phyloP scores from a whole-genome alignment of 2,329 filamentous ascomycete genomes.

The Fusarium cicatricum region DNA sequence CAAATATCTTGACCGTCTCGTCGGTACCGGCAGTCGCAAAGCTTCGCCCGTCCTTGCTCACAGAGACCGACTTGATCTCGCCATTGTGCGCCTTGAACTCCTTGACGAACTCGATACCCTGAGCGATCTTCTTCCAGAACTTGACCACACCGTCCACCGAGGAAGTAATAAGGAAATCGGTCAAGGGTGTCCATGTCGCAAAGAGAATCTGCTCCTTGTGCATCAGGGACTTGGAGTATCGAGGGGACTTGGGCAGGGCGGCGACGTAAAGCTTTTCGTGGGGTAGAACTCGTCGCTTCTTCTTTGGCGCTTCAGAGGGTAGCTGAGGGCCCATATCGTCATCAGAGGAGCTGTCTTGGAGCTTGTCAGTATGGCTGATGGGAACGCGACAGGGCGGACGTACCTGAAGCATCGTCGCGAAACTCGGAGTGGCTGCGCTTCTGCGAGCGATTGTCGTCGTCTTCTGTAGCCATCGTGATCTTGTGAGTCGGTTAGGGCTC shows the following conservation, averaged over 20 bases:
- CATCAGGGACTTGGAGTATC: slow-evolving; percentile 97
- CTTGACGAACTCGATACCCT: slow-evolving; percentile 96
- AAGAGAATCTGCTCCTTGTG: slow-evolving; percentile 95
- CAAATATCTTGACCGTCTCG: slow-evolving; percentile 81
- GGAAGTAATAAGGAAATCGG: slow-evolving; percentile 94
- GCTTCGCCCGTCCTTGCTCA: slow-evolving; percentile 89
- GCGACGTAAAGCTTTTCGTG: slow-evolving; percentile 96
- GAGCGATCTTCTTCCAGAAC: slow-evolving; percentile 96
- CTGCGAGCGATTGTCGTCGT: slow-evolving; percentile 48
- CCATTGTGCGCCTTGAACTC: slow-evolving; percentile 92
- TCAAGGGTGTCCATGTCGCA: slow-evolving; percentile 85
- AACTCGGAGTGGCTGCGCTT: slow-evolving; percentile 66
- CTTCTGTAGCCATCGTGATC: slow-evolving; percentile 41
- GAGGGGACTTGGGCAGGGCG: slow-evolving; percentile 79
- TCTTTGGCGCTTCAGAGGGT: slow-evolving; percentile 82
- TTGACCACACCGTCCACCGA: slow-evolving; percentile 97
- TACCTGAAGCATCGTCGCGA: slow-evolving; percentile 56
- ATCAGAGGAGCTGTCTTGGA: slow-evolving; percentile 74
- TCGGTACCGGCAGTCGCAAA: slow-evolving; percentile 89
- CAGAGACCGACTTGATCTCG: slow-evolving; percentile 83
- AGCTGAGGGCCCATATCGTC: slow-evolving; percentile 95
- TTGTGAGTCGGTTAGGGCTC: background rate
- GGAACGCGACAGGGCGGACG: slow-evolving; percentile 18
- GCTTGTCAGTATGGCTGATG: slow-evolving; percentile 14
- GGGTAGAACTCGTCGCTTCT: slow-evolving; percentile 88